Conservation (phyloP, 2,329 filamentous ascomycete species). For the Aspergillus terreus region DNA sequence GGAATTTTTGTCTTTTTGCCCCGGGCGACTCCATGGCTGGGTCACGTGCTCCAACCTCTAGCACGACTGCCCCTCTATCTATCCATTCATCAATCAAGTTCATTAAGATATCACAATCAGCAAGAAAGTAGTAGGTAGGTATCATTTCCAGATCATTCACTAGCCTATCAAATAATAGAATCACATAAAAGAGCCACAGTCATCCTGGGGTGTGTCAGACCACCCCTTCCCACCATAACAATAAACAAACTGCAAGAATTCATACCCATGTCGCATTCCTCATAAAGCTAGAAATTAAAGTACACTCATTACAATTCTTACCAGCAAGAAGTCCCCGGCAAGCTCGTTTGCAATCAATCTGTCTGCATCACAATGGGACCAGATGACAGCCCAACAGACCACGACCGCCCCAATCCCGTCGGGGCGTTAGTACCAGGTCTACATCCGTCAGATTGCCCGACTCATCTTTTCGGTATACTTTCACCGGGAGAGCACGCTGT, state of each 20-base stretch:
- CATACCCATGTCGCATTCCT: slow-evolving; percentile 18
- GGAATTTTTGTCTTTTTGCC: slow-evolving; percentile 26
- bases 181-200: too few species aligned
- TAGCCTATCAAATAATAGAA: too few species aligned
- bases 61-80: slow-evolving; percentile 18
- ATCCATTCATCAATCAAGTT: not conserved
- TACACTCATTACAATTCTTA: not conserved
- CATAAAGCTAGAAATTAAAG: not conserved
- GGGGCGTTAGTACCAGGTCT: slow-evolving; percentile 69
- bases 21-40: slow-evolving; percentile 7
- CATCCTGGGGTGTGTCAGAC: not conserved
- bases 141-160: too few species aligned
- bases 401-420: slow-evolving; percentile 81
- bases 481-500: slow-evolving; percentile 68
- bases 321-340: not conserved
- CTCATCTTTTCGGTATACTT: slow-evolving; percentile 52
- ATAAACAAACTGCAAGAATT: slow-evolving; percentile 6
- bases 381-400: slow-evolving; percentile 90
- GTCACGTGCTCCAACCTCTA: slow-evolving; percentile 20
- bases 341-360: not conserved
- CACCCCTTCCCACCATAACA: not conserved
- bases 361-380: slow-evolving; percentile 61
- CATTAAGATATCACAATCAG: too few species aligned
- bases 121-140: too few species aligned
- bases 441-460: slow-evolving; percentile 52